These are phyloP conservation scores for Holtermannia corniformis DNA, from an alignment of 768 basidiomycete species.

Conservation along the genomic window DNA sequence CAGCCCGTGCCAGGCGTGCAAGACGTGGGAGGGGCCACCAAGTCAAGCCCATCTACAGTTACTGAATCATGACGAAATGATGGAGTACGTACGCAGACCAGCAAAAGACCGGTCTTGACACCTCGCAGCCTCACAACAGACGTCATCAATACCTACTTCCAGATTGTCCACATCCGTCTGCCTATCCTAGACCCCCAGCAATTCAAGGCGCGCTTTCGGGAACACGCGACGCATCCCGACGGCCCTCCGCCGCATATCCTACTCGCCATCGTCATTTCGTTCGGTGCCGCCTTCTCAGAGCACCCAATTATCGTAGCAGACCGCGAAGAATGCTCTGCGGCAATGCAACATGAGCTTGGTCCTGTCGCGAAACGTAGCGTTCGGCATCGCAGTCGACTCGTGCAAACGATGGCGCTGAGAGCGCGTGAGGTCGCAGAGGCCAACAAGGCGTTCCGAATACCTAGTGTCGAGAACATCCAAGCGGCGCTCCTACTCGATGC, in stretches of 20 bases:
- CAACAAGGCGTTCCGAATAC: conserved; percentile 72
- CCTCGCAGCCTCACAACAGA: conserved; percentile 75
- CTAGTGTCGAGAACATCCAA: conserved; percentile 69
- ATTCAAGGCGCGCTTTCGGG: conserved; percentile 64
- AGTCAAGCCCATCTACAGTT: conserved; percentile 61
- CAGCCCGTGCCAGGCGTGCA: conserved; percentile 11
- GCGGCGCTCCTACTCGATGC: conserved; percentile 73
- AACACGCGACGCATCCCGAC: conserved; percentile 20
- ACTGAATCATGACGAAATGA: conserved; percentile 61
- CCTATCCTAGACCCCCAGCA: conserved; percentile 75
- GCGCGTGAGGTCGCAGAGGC: conserved; percentile 79
- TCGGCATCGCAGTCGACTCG: conserved; percentile 56
- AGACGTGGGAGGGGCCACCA: conserved; percentile 24
- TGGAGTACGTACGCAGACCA: conserved; percentile 57
- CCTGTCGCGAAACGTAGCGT: conserved; percentile 38
- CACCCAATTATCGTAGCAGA: conserved; percentile 74
- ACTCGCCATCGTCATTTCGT: conserved; percentile 77
- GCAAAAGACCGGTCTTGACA: conserved; percentile 10
- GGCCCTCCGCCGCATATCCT: conserved; percentile 44
- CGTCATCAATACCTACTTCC: conserved; percentile 89
- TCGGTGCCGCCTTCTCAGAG: conserved; percentile 90
- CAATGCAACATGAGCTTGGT: conserved; percentile 3
- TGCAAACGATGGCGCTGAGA: conserved; percentile 65
- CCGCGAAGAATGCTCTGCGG: conserved; percentile 47
- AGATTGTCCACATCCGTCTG: conserved; percentile 66